Evolutionary conservation across 345 rosid species (phyloP).

Genomic region (Populus alba): DNA sequence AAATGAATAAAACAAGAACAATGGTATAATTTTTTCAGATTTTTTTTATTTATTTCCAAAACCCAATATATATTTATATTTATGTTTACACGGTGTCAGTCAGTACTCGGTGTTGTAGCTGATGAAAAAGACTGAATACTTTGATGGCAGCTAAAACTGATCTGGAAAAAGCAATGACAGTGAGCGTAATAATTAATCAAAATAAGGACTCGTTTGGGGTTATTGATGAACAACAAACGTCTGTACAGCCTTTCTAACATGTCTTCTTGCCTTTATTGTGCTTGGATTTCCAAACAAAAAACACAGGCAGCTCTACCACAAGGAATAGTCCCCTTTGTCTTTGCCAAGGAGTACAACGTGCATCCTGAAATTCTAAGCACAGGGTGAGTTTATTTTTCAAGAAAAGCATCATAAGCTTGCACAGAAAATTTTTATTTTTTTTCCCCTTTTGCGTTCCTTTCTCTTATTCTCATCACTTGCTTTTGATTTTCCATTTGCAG

Average conservation of each 20-base stretch:
- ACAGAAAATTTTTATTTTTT: too few relatives aligned
- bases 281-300: constrained; percentile 14
- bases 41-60: background rate
- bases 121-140: background rate
- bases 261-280: constrained; percentile 13
- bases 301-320: constrained; percentile 79
- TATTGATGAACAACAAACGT: constrained; percentile 16
- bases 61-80: background rate
- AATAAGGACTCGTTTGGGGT: background rate
- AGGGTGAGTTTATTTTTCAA: constrained; percentile 37
- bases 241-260: constrained; percentile 16
- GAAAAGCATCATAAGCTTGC: background rate
- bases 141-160: background rate
- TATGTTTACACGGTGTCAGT: background rate
- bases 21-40: background rate
- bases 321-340: constrained; percentile 83
- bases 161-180: background rate
- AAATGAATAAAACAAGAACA: constrained; percentile 1
- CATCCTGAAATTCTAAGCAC: constrained; percentile 84
- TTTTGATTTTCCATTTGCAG: constrained; percentile 42
- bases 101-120: background rate
- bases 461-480: background rate
- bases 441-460: background rate
- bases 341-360: constrained; percentile 78
- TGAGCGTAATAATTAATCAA: background rate